Percentiles rank a stretch among this genome's conserved stretches.
Evolutionary conservation across 331 rosid genomes (phyloP).

Genomic region (Stylosanthes scabra): DNA sequence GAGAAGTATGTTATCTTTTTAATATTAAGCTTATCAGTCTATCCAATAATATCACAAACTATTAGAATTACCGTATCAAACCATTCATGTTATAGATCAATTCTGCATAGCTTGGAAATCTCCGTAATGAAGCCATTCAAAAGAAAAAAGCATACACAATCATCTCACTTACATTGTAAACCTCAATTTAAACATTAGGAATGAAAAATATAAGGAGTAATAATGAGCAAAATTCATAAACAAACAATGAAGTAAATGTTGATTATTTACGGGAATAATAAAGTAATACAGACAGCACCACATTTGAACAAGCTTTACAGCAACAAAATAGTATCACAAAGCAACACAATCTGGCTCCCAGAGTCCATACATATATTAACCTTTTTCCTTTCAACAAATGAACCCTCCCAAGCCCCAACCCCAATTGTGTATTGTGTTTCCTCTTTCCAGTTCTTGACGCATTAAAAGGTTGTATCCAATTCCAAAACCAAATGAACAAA

Average conservation of each 20-base stretch:
- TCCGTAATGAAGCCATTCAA: no score
- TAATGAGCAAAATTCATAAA: not conserved
- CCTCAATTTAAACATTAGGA: no score
- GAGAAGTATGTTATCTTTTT: no score
- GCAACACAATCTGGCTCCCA: conserved; percentile 27
- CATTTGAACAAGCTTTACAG: conserved; percentile 41
- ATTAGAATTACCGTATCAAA: no score
- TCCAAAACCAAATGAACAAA: conserved; percentile 29
- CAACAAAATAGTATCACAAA: conserved; percentile 37
- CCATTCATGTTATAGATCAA: no score
- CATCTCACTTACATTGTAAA: no score
- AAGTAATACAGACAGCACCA: conserved; percentile 30
- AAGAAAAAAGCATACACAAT: no score
- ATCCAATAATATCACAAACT: no score
- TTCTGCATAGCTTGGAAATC: no score
- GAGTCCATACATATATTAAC: not conserved
- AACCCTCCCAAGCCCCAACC: not conserved
- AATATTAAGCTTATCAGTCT: no score
- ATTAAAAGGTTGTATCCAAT: conserved; percentile 34
- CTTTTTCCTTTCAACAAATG: not conserved
- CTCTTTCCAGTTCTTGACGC: not conserved
- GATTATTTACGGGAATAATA: conserved; percentile 25
- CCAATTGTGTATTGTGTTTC: conserved; percentile 14
- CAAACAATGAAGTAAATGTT: conserved; percentile 33
- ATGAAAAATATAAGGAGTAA: not conserved